Percentiles rank a stretch among this genome's conserved stretches.
phyloP scores from a whole-genome alignment of 441 rosid genomes.

The Eruca vesicaria region DNA sequence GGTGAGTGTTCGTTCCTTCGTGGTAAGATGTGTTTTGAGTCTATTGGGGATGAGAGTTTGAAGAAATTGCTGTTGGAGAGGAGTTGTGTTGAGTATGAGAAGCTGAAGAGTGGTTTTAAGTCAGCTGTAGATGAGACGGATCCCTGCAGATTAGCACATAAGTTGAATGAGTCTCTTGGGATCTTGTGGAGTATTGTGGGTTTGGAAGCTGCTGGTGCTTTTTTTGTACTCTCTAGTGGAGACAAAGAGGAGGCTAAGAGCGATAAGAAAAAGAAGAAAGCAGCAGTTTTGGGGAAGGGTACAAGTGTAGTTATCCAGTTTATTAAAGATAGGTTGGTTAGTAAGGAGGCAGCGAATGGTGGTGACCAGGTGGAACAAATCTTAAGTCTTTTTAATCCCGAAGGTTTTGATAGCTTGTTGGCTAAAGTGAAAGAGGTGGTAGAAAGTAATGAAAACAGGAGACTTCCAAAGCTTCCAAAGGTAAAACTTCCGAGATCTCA shows the following conservation, averaged over 20 bases:
- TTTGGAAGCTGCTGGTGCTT: conserved; percentile 73
- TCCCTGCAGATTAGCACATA: conserved; percentile 48
- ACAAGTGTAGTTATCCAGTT: conserved; percentile 60
- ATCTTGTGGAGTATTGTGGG: conserved; percentile 64
- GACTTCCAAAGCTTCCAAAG: conserved; percentile 96
- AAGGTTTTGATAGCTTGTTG: conserved; percentile 51
- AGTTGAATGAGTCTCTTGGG: conserved; percentile 44
- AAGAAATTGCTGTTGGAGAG: conserved; percentile 40
- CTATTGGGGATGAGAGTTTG: conserved; percentile 40
- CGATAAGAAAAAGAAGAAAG: conserved; percentile 63
- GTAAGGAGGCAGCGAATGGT: conserved; percentile 34
- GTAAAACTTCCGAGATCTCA: conserved; percentile 36
- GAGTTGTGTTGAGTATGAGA: conserved; percentile 28
- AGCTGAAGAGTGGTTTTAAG: conserved; percentile 40
- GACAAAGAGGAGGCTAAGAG: conserved; percentile 43
- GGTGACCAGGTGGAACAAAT: conserved; percentile 46
- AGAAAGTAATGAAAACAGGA: conserved; percentile 88
- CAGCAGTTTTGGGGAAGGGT: conserved; percentile 72
- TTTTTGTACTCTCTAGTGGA: conserved; percentile 60
- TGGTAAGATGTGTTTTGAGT: conserved; percentile 43
- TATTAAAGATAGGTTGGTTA: conserved; percentile 61
- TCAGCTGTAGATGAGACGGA: conserved; percentile 42
- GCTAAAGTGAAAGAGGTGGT: conserved; percentile 67
- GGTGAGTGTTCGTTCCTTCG: conserved; percentile 60
- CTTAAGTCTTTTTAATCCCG: conserved; percentile 46